A percentile compares a stretch with the other conserved stretches of the same genome.
These are phyloP conservation scores for Citeromyces hawaiiensis DNA, from an alignment of 1,139 yeast genomes.

Conservation along the genomic window DNA sequence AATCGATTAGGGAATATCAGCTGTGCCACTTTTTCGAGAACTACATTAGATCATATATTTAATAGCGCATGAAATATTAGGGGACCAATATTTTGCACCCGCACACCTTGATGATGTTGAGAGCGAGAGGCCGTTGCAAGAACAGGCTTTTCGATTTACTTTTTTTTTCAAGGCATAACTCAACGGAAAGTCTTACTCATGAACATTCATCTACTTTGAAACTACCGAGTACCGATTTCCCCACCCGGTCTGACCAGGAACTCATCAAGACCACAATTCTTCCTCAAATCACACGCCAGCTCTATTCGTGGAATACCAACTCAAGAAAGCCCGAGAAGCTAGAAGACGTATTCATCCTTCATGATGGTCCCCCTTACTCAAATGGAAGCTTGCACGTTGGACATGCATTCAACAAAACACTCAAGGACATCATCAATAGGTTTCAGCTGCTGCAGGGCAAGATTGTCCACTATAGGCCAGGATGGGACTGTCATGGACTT, in stretches of 20 bases:
- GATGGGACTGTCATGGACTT: slow-evolving; percentile 98
- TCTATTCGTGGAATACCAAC: slow-evolving; percentile 27
- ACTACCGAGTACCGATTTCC: slow-evolving; percentile 40
- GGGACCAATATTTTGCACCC: background rate
- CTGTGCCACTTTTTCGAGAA: too few species aligned
- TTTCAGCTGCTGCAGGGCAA: slow-evolving; percentile 52
- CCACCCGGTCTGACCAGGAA: slow-evolving; percentile 30
- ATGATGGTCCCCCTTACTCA: slow-evolving; percentile 98
- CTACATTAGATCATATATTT: too few species aligned
- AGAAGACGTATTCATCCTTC: slow-evolving; percentile 44
- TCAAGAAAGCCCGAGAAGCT: slow-evolving; percentile 6
- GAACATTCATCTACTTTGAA: slow-evolving; percentile 31
- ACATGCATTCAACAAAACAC: slow-evolving; percentile 79
- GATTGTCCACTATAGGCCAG: slow-evolving; percentile 64
- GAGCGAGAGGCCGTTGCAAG: background rate
- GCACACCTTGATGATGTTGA: background rate
- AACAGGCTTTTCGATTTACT: background rate
- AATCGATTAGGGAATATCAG: too few species aligned
- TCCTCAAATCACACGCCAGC: slow-evolving; percentile 20
- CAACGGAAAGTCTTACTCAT: slow-evolving; percentile 11
- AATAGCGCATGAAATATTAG: too few species aligned
- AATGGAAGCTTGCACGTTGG: slow-evolving; percentile 91
- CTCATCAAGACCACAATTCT: slow-evolving; percentile 15
- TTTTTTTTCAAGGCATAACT: background rate
- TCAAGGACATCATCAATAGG: slow-evolving; percentile 77